Conservation (phyloP, 2,329 filamentous ascomycete species). For the Coleophoma cylindrospora region DNA sequence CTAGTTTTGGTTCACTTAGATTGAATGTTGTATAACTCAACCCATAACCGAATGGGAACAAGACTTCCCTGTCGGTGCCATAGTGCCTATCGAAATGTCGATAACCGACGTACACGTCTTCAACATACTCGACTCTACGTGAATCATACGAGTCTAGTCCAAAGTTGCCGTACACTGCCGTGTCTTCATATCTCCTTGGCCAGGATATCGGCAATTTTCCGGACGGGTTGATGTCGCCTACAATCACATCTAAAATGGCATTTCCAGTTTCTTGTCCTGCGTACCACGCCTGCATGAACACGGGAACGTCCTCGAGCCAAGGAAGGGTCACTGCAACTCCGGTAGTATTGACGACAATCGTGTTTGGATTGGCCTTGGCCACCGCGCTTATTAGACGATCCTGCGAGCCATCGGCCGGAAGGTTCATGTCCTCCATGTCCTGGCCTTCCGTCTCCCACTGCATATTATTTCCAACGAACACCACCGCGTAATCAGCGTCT, state of each 20-base stretch:
- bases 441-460: constrained; percentile 9
- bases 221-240: constrained; percentile 6
- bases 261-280: constrained; percentile 62
- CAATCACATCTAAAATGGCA: constrained; percentile 58
- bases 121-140: constrained; percentile 54
- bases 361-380: constrained; percentile 30
- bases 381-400: constrained; percentile 38
- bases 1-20: neutral
- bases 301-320: constrained; percentile 3
- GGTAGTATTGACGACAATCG: constrained; percentile 2
- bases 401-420: constrained; percentile 4
- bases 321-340: neutral
- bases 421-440: constrained; percentile 8
- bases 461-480: constrained; percentile 53
- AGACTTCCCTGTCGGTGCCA: constrained; percentile 43
- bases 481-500: constrained; percentile 52
- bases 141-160: constrained; percentile 58
- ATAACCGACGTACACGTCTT: constrained; percentile 61
- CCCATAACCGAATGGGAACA: constrained; percentile 61
- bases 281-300: constrained; percentile 45
- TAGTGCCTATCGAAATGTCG: constrained; percentile 46
- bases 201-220: constrained; percentile 11
- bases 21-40: constrained; percentile 56
- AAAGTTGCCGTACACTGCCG: constrained; percentile 4
- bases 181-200: constrained; percentile 2